Evolutionary conservation across 192 early-diverging fungal genomes (phyloP), one percentile per base, ranked within the genome.

Genomic region (Coemansia sp.): DNA sequence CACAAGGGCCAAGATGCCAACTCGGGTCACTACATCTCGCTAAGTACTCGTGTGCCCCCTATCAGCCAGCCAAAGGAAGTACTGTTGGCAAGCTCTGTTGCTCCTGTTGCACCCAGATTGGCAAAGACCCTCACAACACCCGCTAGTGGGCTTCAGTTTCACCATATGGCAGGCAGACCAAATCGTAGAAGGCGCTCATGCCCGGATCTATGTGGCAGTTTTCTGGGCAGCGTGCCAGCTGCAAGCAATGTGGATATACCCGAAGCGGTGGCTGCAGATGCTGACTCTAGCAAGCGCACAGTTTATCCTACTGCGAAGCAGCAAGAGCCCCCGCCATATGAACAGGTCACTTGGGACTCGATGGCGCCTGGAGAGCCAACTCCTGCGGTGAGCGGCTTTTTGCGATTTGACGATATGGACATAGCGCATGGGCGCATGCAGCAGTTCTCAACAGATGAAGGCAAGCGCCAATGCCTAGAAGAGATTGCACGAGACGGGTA

Each of bases 341-440:
- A 26, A 23, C 51, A 55, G 14, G 24, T 26, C 16, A 55, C 13
- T 16, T 31, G 14, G 28, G 16, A 55, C 14, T n/a, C 51, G 13
- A 10, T 8, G 14, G 16, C 16, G 4, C 5, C 36, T 9, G 58
- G 26, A 5, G 61, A 56, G 34, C 36, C 5, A 28, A 14, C 28
- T 9, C 9, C 62, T 2, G 35, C 38, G 10, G 48, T 43, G 26
- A 40, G 69, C 45, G 74, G 73, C 63, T 59, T 78, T 43, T 23
- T 67, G 58, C 67, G 77, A 28, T 83, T 86, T 63, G 89, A 90
- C 73, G 89, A 90, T 59, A 55, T 90, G 70, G 84, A 89, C 43
- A 33, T 60, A 8, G 58, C 35, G 5, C 59, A 74, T 14, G 71
- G 70, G 43, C 84, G 85, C 8, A 72, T 85, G 23, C 79, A 71